Base-by-base conservation (phyloP, 306 rosid species). In the Quercus mongolica region DNA sequence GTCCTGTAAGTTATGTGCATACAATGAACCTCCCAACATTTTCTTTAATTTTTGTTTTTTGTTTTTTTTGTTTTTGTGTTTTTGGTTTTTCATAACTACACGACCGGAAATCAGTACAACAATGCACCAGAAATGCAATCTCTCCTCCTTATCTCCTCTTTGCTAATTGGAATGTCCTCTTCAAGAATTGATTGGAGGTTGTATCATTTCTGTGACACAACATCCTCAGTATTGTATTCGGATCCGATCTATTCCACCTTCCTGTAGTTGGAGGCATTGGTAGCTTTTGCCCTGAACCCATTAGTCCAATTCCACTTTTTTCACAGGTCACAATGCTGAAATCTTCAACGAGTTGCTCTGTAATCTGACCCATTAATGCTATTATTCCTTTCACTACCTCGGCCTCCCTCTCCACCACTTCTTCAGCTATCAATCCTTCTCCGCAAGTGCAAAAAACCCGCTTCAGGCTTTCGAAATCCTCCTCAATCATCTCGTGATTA, bases 251-350 rank as follows among this genome's bases (percentile, higher is more conserved):
- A 35, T 89, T 83, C 99, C 99, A 95, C 78, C 92, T 84, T 78
- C 96, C 98, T 35, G 97, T 91, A 10, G 98, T 89, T 12, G 99
- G 97, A 59, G 99, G 98, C 96, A 95, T 86, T 17, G 93, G 99
- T 18, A 91, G 71, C 79, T 87, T 91, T 23, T 90, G 87, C 4
- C 89, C 94, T 51, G 83, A 82, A 11, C 88, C 92, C 83, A 87
- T 77, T 14, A 85, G 56, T 78, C 96, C 96, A 3, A 91, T 80
- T 25, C 93, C 98, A 74, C 97, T 90, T 8, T 89, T 82, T 73
- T 95, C 96, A 64, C 98, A 89, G 0, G 94, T 84, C 30, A 84
- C 85, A 69, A 86, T 89, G 88, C 91, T 88, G 71, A 95, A 93
- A 86, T 95, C 99, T 44, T 93, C 99, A 76, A 91, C 51, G 74